These are phyloP conservation scores for Peltaster fructicola DNA, from an alignment of 2,329 filamentous ascomycete genomes.

Conservation along the genomic window DNA sequence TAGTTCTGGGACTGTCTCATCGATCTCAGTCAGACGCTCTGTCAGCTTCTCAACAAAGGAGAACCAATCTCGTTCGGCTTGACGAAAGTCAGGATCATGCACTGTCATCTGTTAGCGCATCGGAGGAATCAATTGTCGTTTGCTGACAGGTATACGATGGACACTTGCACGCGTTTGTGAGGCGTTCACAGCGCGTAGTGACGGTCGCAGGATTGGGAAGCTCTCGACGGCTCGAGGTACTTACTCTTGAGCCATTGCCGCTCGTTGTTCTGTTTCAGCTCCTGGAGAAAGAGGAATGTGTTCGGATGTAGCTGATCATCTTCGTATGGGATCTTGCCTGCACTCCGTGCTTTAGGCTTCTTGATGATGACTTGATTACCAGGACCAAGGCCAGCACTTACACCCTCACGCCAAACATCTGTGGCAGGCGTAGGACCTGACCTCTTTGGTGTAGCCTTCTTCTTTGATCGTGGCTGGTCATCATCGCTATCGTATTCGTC, in stretches of 20 bases:
- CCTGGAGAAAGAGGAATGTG: conserved; percentile 42
- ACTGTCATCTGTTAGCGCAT: no score
- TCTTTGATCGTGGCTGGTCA: conserved; percentile 6
- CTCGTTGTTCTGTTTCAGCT: conserved; percentile 43
- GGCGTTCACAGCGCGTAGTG: no score
- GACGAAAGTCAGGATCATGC: conserved; percentile 63
- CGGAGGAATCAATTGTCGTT: no score
- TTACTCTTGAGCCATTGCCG: conserved; percentile 46
- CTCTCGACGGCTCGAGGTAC: no score
- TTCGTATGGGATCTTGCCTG: conserved; percentile 39
- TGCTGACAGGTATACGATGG: no score
- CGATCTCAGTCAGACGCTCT: conserved; percentile 49
- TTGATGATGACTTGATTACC: conserved; percentile 44
- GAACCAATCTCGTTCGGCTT: conserved; percentile 64
- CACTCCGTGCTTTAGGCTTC: conserved; percentile 43
- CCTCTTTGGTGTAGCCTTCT: conserved; percentile 10
- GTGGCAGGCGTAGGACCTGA: no score
- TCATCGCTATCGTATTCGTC: conserved; percentile 19
- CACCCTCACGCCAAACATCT: conserved; percentile 36
- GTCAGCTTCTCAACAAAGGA: conserved; percentile 59
- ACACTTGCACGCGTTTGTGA: no score
- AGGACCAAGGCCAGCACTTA: conserved; percentile 36
- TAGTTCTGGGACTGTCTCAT: conserved; percentile 71
- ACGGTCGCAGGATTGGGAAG: no score
- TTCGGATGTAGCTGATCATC: conserved; percentile 45